Conservation (phyloP, 306 rosid species). For the Adenanthera pavonina region DNA sequence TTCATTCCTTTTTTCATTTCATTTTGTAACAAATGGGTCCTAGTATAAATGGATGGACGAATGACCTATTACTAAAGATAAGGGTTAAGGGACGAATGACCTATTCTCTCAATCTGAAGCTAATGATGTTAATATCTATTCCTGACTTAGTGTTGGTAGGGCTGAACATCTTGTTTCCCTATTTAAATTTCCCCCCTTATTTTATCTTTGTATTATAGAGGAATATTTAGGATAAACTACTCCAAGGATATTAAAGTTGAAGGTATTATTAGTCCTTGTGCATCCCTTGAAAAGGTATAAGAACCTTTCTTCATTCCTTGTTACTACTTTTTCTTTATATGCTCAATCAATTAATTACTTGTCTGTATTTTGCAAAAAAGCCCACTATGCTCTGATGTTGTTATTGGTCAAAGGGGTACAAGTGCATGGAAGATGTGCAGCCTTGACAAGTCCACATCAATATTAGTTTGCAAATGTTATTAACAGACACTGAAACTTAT, state of each 20-base stretch:
- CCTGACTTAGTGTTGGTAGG: background rate
- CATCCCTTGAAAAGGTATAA: constrained; percentile 92
- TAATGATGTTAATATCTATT: background rate
- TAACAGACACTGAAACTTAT: background rate
- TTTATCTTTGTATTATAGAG: constrained; percentile 60
- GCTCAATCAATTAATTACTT: constrained; percentile 28
- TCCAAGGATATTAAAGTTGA: constrained; percentile 92
- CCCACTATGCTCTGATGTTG: constrained; percentile 81
- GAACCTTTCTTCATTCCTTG: constrained; percentile 30
- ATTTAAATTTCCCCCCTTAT: background rate
- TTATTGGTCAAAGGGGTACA: constrained; percentile 74
- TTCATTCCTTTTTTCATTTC: too few relatives aligned
- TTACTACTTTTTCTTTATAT: constrained; percentile 15
- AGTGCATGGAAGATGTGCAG: constrained; percentile 69
- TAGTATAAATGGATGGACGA: background rate
- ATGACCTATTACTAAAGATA: background rate
- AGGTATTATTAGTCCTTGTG: constrained; percentile 95
- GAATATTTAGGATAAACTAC: constrained; percentile 97
- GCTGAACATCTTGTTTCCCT: background rate
- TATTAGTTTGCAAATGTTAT: background rate
- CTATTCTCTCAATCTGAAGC: background rate
- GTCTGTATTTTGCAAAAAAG: constrained; percentile 77
- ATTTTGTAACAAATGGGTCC: too few relatives aligned
- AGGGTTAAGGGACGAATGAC: background rate
- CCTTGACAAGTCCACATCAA: constrained; percentile 77